phyloP scores from a whole-genome alignment of 805 yeast species.

The Cyberlindnera lachancei region DNA sequence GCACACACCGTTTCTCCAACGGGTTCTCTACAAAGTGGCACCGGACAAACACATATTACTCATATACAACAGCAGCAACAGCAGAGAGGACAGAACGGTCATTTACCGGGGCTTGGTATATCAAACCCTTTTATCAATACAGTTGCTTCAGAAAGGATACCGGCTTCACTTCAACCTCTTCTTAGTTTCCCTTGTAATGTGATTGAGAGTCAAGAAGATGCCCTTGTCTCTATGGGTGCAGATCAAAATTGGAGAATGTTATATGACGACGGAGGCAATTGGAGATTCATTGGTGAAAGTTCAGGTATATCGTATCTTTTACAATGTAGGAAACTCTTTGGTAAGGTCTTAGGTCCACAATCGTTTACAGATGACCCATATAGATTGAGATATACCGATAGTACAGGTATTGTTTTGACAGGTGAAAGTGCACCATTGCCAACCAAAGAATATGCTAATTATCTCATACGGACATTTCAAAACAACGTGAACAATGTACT shows the following conservation, averaged over 20 bases:
- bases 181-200: slow-evolving; percentile 14
- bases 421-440: slow-evolving; percentile 24
- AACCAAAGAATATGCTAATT: slow-evolving; percentile 22
- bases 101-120: background rate
- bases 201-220: slow-evolving; percentile 10
- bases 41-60: background rate
- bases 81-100: background rate
- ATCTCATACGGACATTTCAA: slow-evolving; percentile 26
- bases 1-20: background rate
- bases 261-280: slow-evolving; percentile 29
- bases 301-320: slow-evolving; percentile 33
- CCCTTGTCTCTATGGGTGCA: slow-evolving; percentile 5
- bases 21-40: background rate
- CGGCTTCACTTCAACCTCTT: slow-evolving; percentile 15
- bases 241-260: slow-evolving; percentile 24
- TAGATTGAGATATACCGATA: slow-evolving; percentile 29
- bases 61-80: slow-evolving; percentile 3
- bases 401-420: slow-evolving; percentile 10
- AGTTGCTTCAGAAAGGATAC: slow-evolving; percentile 6
- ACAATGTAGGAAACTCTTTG: slow-evolving; percentile 33
- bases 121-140: slow-evolving; percentile 1
- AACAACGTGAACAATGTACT: slow-evolving; percentile 33
- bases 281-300: slow-evolving; percentile 35
- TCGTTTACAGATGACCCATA: slow-evolving; percentile 32
- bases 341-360: slow-evolving; percentile 25